These are phyloP conservation scores for Piper longum DNA, from an alignment of 164 flowering plant genomes.

Conservation along the genomic window DNA sequence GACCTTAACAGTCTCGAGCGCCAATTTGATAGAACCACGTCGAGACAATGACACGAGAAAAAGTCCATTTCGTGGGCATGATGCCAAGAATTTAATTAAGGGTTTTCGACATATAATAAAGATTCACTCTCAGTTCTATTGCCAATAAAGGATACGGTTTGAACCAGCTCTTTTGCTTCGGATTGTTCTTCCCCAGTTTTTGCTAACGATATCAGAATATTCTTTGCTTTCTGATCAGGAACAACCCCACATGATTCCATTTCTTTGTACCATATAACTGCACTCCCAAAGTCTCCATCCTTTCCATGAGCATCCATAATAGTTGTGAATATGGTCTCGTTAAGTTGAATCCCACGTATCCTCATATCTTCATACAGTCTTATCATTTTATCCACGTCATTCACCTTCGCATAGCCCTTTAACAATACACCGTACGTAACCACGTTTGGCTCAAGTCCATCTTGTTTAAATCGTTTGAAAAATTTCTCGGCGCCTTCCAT, in stretches of 20 bases:
- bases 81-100: too few relatives aligned
- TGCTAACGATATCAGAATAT: constrained; percentile 66
- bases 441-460: constrained; percentile 60
- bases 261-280: constrained; percentile 78
- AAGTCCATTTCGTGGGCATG: too few relatives aligned
- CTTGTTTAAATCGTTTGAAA: constrained; percentile 50
- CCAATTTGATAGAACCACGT: too few relatives aligned
- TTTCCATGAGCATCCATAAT: constrained; percentile 95
- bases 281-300: constrained; percentile 60
- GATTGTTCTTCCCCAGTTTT: constrained; percentile 47
- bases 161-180: constrained; percentile 50
- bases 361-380: constrained; percentile 68
- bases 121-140: constrained; percentile 3
- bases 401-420: constrained; percentile 73
- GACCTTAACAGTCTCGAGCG: too few relatives aligned
- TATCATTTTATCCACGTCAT: constrained; percentile 75
- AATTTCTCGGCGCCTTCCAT: constrained; percentile 95
- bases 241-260: constrained; percentile 50
- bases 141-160: constrained; percentile 5
- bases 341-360: constrained; percentile 37
- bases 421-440: constrained; percentile 78
- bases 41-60: too few relatives aligned
- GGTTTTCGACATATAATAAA: too few relatives aligned
- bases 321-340: constrained; percentile 65
- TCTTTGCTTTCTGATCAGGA: constrained; percentile 90